These are phyloP conservation scores for Coniferiporia weirii DNA, from an alignment of 1,284 basidiomycete genomes.

Conservation along the genomic window DNA sequence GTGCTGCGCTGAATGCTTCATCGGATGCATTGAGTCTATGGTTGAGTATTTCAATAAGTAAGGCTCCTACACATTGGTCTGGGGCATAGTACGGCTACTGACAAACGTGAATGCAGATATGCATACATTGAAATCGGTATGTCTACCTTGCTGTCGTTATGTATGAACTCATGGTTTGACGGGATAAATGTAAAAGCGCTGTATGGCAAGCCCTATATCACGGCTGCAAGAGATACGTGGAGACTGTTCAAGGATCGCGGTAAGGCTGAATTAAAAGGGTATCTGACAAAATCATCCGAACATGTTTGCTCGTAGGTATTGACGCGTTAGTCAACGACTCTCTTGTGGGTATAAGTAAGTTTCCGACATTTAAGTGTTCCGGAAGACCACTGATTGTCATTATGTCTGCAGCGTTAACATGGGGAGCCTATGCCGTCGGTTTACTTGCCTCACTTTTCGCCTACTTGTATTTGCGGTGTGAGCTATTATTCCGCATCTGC, in stretches of 20 bases:
- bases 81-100: neutral
- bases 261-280: constrained; percentile 20
- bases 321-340: constrained; percentile 85
- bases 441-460: constrained; percentile 74
- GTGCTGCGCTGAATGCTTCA: constrained; percentile 77
- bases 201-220: constrained; percentile 83
- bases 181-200: constrained; percentile 42
- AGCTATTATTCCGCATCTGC: neutral
- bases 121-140: constrained; percentile 78
- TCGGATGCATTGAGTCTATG: constrained; percentile 65
- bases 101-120: constrained; percentile 39
- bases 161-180: neutral
- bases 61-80: constrained; percentile 22
- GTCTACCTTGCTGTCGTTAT: constrained; percentile 18
- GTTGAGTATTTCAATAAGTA: constrained; percentile 83
- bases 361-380: neutral
- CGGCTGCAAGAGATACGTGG: constrained; percentile 91
- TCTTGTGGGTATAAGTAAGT: constrained; percentile 73
- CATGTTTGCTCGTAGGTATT: constrained; percentile 41
- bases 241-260: constrained; percentile 79
- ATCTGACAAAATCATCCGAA: neutral
- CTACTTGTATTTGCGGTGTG: constrained; percentile 48
- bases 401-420: constrained; percentile 47
- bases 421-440: constrained; percentile 78
- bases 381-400: constrained; percentile 2